phyloP scores from a whole-genome alignment of 768 basidiomycete genomes.

The Tulasnella sp. region DNA sequence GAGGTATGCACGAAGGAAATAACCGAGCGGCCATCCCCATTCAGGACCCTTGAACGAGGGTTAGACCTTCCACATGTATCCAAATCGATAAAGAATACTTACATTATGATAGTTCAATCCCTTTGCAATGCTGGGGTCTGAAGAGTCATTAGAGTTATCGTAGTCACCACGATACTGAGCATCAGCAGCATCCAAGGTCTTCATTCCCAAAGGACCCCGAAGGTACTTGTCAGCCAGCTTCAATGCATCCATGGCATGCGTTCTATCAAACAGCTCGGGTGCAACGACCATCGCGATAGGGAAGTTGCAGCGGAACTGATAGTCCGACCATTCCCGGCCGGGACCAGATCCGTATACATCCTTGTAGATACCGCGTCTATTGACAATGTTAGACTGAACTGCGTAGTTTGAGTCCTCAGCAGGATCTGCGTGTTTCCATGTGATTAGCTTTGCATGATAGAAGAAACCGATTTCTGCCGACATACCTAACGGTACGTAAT shows the following conservation, averaged over 20 bases:
- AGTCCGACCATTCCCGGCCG: conserved; percentile 91
- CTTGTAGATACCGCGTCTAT: conserved; percentile 94
- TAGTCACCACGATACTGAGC: conserved; percentile 82
- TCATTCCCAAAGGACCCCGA: conserved; percentile 89
- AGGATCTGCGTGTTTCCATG: conserved; percentile 38
- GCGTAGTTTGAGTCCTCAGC: conserved; percentile 56
- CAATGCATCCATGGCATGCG: conserved; percentile 68
- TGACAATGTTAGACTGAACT: conserved; percentile 55
- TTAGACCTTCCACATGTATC: conserved; percentile 17
- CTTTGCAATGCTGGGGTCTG: conserved; percentile 75
- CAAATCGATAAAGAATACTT: conserved; percentile 20
- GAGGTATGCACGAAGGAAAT: conserved; percentile 87
- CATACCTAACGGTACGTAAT: conserved; percentile 75
- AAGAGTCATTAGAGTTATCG: conserved; percentile 85
- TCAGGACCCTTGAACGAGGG: conserved; percentile 54
- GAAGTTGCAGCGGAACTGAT: conserved; percentile 88
- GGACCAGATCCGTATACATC: conserved; percentile 85
- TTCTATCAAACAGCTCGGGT: conserved; percentile 78
- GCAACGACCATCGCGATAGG: conserved; percentile 95
- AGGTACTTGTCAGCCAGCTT: conserved; percentile 68
- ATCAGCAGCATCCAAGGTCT: conserved; percentile 80
- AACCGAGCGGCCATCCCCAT: conserved; percentile 93
- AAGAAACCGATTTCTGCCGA: neutral
- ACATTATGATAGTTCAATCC: conserved; percentile 93
- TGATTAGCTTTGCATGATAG: conserved; percentile 1